Percentiles rank a stretch among this genome's conserved stretches.
These are phyloP conservation scores for Hypoxylon sp. DNA, from an alignment of 2,329 filamentous ascomycete species.

Conservation along the genomic window DNA sequence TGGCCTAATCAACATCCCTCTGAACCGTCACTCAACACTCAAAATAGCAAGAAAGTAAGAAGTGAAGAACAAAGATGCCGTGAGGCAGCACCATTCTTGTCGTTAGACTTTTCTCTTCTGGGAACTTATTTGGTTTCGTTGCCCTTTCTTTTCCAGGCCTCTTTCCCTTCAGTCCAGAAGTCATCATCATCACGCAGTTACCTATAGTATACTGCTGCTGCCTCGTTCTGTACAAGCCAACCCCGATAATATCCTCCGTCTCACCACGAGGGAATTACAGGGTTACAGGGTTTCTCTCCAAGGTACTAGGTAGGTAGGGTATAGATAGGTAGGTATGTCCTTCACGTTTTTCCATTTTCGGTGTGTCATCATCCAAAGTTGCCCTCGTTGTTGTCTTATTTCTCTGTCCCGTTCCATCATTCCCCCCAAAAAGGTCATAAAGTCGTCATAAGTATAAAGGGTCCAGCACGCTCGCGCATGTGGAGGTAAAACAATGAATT, in stretches of 20 bases:
- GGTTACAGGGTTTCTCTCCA: constrained; percentile 2
- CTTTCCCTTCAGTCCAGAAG: constrained; percentile 4
- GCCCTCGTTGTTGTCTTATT: constrained; percentile 23
- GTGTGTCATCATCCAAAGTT: constrained; percentile 26
- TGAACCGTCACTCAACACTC: constrained; percentile 32
- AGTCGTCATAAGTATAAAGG: constrained; percentile 29
- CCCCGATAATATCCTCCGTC: constrained; percentile 1
- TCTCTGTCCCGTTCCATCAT: constrained; percentile 12
- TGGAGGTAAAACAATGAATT: constrained; percentile 22
- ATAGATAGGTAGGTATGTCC: not conserved
- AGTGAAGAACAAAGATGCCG: constrained; percentile 53
- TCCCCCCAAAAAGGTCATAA: constrained; percentile 33
- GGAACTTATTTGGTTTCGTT: constrained; percentile 23
- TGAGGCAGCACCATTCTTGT: constrained; percentile 55
- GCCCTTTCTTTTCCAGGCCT: constrained; percentile 20
- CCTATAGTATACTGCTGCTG: constrained; percentile 12
- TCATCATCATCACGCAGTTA: constrained; percentile 31
- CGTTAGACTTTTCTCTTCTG: constrained; percentile 39
- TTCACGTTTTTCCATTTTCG: constrained; percentile 27
- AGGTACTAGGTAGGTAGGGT: constrained; percentile 8
- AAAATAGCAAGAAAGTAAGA: constrained; percentile 42
- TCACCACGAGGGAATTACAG: constrained; percentile 8
- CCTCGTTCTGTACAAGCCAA: constrained; percentile 33
- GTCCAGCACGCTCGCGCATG: constrained; percentile 37
- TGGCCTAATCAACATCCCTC: constrained; percentile 23